Conservation (phyloP, 148 eudicot genomes). For the Rhododendron williamsianum region DNA sequence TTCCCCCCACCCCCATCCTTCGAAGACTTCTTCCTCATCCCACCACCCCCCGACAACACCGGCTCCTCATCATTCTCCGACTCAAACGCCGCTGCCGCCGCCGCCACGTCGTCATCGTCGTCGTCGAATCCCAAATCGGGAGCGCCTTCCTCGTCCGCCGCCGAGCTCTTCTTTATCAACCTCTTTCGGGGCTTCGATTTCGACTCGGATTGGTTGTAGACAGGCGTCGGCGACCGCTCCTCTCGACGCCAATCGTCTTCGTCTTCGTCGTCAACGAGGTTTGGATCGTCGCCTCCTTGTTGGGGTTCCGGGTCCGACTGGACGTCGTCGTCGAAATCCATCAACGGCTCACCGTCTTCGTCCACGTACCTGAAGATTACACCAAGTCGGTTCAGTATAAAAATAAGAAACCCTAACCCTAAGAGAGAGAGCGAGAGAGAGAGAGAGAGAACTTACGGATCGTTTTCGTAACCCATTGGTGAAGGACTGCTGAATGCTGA, state of each 20-base stretch:
- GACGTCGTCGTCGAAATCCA: constrained; percentile 56
- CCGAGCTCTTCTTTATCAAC: constrained; percentile 53
- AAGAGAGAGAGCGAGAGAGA: neutral
- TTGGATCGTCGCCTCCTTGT: constrained; percentile 23
- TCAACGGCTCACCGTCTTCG: constrained; percentile 83
- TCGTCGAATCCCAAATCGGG: constrained; percentile 55
- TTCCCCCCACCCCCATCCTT: constrained; percentile 26
- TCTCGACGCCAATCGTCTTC: constrained; percentile 40
- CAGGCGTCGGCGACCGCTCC: constrained; percentile 49
- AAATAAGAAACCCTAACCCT: constrained; percentile 39
- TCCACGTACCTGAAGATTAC: constrained; percentile 48
- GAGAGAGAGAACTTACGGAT: constrained; percentile 42
- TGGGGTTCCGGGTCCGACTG: constrained; percentile 56
- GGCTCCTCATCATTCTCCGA: constrained; percentile 23
- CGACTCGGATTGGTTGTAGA: constrained; percentile 28
- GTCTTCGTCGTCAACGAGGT: constrained; percentile 28
- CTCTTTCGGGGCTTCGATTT: constrained; percentile 57
- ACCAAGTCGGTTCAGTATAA: constrained; percentile 10
- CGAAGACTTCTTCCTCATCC: constrained; percentile 55
- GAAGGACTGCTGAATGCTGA: neutral
- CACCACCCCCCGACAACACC: constrained; percentile 28
- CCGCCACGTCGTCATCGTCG: constrained; percentile 32
- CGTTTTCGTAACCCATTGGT: constrained; percentile 49
- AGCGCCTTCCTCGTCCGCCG: constrained; percentile 13
- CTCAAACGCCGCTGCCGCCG: constrained; percentile 29